These are phyloP conservation scores for Schizochytrium sp. DNA, from an alignment of 108 stramenopile genomes.

Conservation along the genomic window DNA sequence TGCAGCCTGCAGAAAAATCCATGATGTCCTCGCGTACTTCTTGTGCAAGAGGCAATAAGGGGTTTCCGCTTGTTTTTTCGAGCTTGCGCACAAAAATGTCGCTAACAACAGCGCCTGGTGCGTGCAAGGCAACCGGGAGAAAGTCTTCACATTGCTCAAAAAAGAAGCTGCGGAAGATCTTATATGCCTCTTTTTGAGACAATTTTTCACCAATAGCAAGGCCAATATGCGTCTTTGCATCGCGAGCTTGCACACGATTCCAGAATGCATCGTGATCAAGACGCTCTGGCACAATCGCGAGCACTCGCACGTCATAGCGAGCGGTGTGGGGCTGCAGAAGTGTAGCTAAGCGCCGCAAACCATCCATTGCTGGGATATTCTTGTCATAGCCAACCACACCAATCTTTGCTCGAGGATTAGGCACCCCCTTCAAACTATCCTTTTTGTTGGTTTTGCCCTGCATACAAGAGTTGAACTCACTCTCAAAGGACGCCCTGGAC, in stretches of 20 bases:
- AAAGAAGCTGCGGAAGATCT: slow-evolving; percentile 20
- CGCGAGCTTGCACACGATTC: slow-evolving; percentile 41
- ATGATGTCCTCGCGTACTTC: background rate
- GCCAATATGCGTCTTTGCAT: slow-evolving; percentile 48
- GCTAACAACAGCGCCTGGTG: slow-evolving; percentile 39
- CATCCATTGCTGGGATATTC: slow-evolving; percentile 29
- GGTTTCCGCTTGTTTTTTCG: background rate
- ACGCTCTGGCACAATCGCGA: slow-evolving; percentile 4
- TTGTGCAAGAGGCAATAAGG: background rate
- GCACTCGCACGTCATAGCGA: background rate
- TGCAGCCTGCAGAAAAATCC: background rate
- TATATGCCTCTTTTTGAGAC: background rate
- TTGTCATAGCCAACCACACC: slow-evolving; percentile 23
- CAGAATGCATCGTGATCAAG: slow-evolving; percentile 58
- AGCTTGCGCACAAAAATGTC: background rate
- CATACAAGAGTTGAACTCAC: background rate
- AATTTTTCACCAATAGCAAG: slow-evolving; percentile 49
- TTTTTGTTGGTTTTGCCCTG: slow-evolving; percentile 43
- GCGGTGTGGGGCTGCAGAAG: background rate
- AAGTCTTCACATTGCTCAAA: slow-evolving; percentile 46
- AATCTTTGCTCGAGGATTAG: background rate
- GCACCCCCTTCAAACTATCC: slow-evolving; percentile 30
- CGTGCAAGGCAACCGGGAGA: background rate
- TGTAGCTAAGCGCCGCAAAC: background rate
- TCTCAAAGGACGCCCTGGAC: slow-evolving; percentile 13